A percentile compares a stretch with the other conserved stretches of the same genome.
phyloP scores from a whole-genome alignment of 371 early-diverging fungal genomes.

The Mortierella polycephala region DNA sequence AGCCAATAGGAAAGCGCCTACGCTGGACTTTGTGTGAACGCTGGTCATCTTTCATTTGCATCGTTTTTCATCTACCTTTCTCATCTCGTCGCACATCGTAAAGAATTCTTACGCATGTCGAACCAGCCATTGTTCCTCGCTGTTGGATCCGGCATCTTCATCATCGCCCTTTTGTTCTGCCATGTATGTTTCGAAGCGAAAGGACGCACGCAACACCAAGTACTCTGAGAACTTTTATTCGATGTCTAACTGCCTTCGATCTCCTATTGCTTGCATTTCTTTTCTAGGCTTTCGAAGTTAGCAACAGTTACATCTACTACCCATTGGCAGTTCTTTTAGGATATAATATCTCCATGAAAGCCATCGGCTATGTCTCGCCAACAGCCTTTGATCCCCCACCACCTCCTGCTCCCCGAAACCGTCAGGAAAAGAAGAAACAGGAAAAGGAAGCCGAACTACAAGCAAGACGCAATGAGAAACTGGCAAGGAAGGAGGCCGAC shows the following conservation, averaged over 20 bases:
- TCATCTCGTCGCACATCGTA: background rate
- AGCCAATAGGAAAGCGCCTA: background rate
- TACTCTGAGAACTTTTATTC: too few species aligned
- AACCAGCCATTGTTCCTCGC: conserved; percentile 23
- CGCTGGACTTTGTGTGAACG: background rate
- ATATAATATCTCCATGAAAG: conserved; percentile 26
- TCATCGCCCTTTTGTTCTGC: conserved; percentile 47
- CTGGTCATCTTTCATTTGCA: background rate
- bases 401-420: conserved; percentile 37
- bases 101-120: conserved; percentile 17
- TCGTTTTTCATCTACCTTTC: conserved; percentile 4
- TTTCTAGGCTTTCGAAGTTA: conserved; percentile 43
- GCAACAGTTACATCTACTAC: conserved; percentile 39
- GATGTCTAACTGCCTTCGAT: background rate
- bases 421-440: conserved; percentile 47
- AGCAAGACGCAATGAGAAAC: conserved; percentile 26
- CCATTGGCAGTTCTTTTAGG: conserved; percentile 28
- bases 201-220: too few species aligned
- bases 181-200: conserved; percentile 20
- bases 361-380: conserved; percentile 26
- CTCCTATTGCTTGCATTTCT: background rate
- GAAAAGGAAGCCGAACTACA: conserved; percentile 38
- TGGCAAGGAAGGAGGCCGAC: conserved; percentile 36
- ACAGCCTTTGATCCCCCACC: conserved; percentile 44
- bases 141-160: conserved; percentile 32